Percentiles rank a stretch among this genome's conserved stretches.
phyloP scores from a whole-genome alignment of 495 filamentous ascomycete genomes.

The Saxophila tyrrhenica region DNA sequence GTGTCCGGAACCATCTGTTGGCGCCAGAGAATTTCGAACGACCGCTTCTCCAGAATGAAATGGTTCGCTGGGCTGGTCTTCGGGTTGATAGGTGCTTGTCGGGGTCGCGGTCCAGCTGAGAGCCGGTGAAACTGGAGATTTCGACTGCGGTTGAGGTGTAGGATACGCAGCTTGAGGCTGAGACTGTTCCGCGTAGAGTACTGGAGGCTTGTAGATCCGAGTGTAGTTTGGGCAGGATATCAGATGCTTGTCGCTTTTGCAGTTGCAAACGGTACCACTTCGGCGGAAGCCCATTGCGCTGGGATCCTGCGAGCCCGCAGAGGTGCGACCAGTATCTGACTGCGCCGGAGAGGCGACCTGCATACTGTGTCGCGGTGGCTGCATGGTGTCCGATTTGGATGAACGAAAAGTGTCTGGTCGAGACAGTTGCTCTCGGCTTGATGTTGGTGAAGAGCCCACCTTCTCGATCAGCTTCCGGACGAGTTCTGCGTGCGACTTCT shows the following conservation, averaged over 20 bases:
- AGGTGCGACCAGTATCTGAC: background rate
- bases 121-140: background rate
- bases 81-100: background rate
- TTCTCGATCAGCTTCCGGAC: conserved; percentile 55
- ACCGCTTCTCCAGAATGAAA: too few relatives aligned
- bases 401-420: background rate
- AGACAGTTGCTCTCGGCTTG: background rate
- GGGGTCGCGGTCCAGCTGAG: background rate
- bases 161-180: background rate
- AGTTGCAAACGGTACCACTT: background rate
- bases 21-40: too few relatives aligned
- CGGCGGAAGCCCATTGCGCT: background rate
- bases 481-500: conserved; percentile 54
- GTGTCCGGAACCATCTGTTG: too few relatives aligned
- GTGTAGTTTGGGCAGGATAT: background rate
- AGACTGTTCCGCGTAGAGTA: background rate
- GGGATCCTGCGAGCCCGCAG: background rate
- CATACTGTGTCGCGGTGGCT: too few relatives aligned
- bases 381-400: background rate
- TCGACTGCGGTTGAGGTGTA: background rate
- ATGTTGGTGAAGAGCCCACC: conserved; percentile 22
- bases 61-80: too few relatives aligned
- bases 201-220: background rate
- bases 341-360: background rate
- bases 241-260: background rate